Evolutionary conservation across 2,329 filamentous ascomycete genomes (phyloP), one percentile per base, ranked within the genome.

Genomic region (Aspergillus sp.): DNA sequence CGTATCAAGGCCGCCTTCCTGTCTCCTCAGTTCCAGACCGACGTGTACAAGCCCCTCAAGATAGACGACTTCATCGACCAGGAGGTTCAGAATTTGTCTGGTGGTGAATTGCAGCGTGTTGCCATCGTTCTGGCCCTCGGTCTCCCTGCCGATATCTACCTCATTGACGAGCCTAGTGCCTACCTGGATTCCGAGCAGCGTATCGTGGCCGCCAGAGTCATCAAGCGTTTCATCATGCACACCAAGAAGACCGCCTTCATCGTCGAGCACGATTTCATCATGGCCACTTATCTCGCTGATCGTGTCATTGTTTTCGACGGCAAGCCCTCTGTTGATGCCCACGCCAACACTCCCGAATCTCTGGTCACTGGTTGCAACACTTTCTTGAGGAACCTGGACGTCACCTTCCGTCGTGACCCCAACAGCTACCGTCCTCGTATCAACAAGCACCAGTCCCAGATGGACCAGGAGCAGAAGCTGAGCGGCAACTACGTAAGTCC

Each of bases 211-310:
- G 88, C 93, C 43, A 88, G 92, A 70, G 95, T 99, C 71, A 99
- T 99, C 80, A 99, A 99, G 83, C 88, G 94, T 62, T 99, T 96
- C 83, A 99, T 99, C 76, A 99, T 99, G 94, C 93, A 99, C 81
- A 87, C 91, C 66, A 97, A 97, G 86, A 97, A 97, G 85, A 99
- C 94, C 0, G 94, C 94, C 47, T 99, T 99, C 74, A 86, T 99
- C 63, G 93, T 99, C 72, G 94, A 99, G 86, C 94, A 99, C 88
- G 94, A 99, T 83, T 97, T 99, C 80, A 96, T 97, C 79, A 97
- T 97, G 92, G 85, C 85, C 38, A 88, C 85, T 41, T 88, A 88
- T 68, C 81, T 88, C 44, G 85, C 94, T 43, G 95, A 99, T 70
- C 89, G 94, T 62, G 94, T 99, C 73, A 99, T 99, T 68, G 94